A percentile compares a stretch with the other conserved stretches of the same genome.
These are phyloP conservation scores for Hypseocharis bilobata DNA, from an alignment of 441 rosid genomes.

Conservation along the genomic window DNA sequence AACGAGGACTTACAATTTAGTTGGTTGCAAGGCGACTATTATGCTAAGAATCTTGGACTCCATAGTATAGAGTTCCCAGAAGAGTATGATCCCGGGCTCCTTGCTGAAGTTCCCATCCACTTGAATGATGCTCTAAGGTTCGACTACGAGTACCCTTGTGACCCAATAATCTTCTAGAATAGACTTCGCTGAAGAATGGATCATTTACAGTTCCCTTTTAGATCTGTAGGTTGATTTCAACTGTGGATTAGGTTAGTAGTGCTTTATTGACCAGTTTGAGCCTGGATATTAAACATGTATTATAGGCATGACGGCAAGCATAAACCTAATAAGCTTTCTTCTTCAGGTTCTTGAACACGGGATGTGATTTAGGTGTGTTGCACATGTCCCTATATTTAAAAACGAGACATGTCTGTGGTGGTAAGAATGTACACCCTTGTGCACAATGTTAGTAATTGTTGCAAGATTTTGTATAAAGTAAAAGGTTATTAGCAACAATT, in stretches of 20 bases:
- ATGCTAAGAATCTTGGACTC: constrained; percentile 39
- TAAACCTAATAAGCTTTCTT: constrained; percentile 28
- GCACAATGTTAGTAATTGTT: background rate
- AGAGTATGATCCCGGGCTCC: constrained; percentile 29
- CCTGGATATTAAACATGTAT: constrained; percentile 29
- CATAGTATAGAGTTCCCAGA: constrained; percentile 41
- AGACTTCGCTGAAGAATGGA: constrained; percentile 50
- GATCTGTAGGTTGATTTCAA: constrained; percentile 20
- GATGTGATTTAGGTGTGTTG: constrained; percentile 5
- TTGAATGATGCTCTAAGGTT: constrained; percentile 43
- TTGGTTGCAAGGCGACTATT: constrained; percentile 46
- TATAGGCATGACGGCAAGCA: constrained; percentile 26
- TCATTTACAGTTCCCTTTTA: constrained; percentile 16
- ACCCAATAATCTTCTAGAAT: constrained; percentile 48
- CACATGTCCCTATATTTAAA: background rate
- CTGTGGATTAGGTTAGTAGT: constrained; percentile 28
- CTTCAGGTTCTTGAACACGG: constrained; percentile 19
- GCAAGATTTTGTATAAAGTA: constrained; percentile 12
- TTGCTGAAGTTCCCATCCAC: constrained; percentile 41
- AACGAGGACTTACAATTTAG: constrained; percentile 41
- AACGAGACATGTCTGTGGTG: background rate
- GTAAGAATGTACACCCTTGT: background rate
- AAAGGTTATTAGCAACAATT: background rate
- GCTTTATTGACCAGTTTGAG: constrained; percentile 23
- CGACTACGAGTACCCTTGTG: constrained; percentile 47